Evolutionary conservation across 2,329 filamentous ascomycete species (phyloP), one percentile per base, ranked within the genome.

Genomic region (Tolypocladium tropicale): DNA sequence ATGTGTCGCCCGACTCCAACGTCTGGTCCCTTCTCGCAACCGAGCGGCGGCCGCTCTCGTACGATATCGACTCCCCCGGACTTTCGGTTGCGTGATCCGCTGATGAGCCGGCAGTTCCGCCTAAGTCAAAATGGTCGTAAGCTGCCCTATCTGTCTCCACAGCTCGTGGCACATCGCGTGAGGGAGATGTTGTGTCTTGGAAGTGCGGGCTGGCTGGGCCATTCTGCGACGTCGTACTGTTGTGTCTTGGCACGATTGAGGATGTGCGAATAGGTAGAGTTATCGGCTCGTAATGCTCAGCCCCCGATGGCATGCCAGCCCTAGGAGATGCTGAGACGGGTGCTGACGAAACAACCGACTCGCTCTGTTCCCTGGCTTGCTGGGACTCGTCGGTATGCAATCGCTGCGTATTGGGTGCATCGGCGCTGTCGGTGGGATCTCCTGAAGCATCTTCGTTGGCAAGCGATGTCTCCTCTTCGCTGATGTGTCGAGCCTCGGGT

Each of bases 181-280:
- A 36, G 34, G 54, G 21, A 11, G 9, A 32, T 32, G 51, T 6
- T 14, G 25, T 33, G 4, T 7, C 33, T 4, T 48, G 41, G 9
- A 30, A 12, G 21, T 30, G 52, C 1, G 30, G 14, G 4, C 28
- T 30, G 18, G 37, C 21, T n/a, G 36, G 10, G 55, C 21, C 52
- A 32, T 36, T 52, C 18, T 21, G 49, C 14, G 55, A 53, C 23
- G 37, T 2, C 28, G 11, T n/a, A 28, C 33, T 21, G 18, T 28
- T 37, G 33, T 18, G 10, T 52, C n/a, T 21, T 34, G 30, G 7
- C 5, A 36, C 33, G 43, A 56, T 36, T 11, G 62, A 62, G 23
- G 58, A 62, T 23, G 57, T 58, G 48, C 61, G 58, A 18, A 57
- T 55, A n/a, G 62, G 58, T 36, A 58, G 53, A 12, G 53, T 53